Conservation (phyloP, 192 early-diverging fungal species). For the Phycomyces nitens region DNA sequence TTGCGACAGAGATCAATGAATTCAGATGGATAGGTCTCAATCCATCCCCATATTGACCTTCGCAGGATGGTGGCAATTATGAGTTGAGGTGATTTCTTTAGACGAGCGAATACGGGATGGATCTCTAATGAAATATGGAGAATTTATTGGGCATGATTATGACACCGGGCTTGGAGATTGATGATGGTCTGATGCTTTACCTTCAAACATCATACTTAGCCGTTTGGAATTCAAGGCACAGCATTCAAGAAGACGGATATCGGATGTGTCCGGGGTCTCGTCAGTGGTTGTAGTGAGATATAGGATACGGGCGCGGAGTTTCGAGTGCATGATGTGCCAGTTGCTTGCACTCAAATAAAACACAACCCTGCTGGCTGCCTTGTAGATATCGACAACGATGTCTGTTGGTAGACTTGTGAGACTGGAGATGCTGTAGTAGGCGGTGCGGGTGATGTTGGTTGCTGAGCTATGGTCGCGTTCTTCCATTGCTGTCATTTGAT, state of each 20-base stretch:
- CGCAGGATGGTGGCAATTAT: conserved; percentile 73
- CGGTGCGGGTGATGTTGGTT: conserved; percentile 29
- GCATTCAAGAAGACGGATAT: conserved; percentile 85
- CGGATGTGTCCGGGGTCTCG: conserved; percentile 70
- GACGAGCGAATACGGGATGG: conserved; percentile 46
- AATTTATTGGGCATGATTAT: not conserved
- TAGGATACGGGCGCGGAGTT: conserved; percentile 63
- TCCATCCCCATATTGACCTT: conserved; percentile 90
- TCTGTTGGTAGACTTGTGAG: conserved; percentile 32
- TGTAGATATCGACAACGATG: conserved; percentile 71
- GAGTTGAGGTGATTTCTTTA: conserved; percentile 70
- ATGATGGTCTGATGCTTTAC: conserved; percentile 36
- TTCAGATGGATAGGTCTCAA: conserved; percentile 79
- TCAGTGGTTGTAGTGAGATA: conserved; percentile 61
- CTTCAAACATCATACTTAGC: conserved; percentile 62
- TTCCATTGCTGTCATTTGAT: conserved; percentile 48
- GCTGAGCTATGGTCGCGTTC: conserved; percentile 38
- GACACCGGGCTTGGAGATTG: too few relatives aligned
- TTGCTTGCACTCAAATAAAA: conserved; percentile 88
- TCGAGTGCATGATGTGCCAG: conserved; percentile 78
- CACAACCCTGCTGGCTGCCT: conserved; percentile 78
- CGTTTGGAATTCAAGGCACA: conserved; percentile 75
- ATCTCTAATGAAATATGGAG: conserved; percentile 34
- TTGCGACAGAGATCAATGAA: conserved; percentile 74
- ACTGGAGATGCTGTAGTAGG: conserved; percentile 23